Percentiles rank a stretch among this genome's conserved stretches.
phyloP scores from a whole-genome alignment of 306 rosid genomes.

The Dryas octopetala region DNA sequence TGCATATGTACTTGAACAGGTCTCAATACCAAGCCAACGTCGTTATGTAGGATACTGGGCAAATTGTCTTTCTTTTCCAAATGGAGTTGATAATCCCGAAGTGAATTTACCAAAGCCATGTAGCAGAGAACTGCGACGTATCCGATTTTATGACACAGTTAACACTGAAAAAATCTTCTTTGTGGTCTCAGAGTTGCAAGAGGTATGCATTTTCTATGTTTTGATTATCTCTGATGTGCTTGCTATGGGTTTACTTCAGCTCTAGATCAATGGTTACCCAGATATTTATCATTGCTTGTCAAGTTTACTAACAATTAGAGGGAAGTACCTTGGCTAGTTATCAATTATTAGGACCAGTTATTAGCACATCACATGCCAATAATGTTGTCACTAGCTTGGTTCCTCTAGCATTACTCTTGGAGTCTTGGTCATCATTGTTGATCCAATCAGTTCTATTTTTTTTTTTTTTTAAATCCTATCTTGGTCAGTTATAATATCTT shows the following conservation, averaged over 20 bases:
- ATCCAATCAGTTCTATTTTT: too few species aligned
- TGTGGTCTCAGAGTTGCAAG: slow-evolving; percentile 75
- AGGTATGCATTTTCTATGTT: slow-evolving; percentile 34
- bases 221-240: not conserved
- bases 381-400: too few species aligned
- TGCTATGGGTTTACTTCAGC: too few species aligned
- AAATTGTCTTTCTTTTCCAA: slow-evolving; percentile 50
- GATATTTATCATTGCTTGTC: too few species aligned
- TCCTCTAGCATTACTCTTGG: too few species aligned
- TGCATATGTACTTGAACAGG: slow-evolving; percentile 47
- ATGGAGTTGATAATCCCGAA: slow-evolving; percentile 27
- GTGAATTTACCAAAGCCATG: slow-evolving; percentile 63
- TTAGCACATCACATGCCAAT: too few species aligned
- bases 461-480: too few species aligned
- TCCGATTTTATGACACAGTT: slow-evolving; percentile 76
- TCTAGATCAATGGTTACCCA: too few species aligned
- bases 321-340: too few species aligned
- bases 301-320: too few species aligned
- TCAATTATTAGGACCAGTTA: too few species aligned
- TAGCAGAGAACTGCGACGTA: slow-evolving; percentile 76
- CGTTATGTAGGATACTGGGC: slow-evolving; percentile 80
- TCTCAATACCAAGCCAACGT: slow-evolving; percentile 97
- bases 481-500: not conserved
- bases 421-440: too few species aligned
- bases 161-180: slow-evolving; percentile 62